phyloP scores from a whole-genome alignment of 306 rosid species.

The Sindora glabra region DNA sequence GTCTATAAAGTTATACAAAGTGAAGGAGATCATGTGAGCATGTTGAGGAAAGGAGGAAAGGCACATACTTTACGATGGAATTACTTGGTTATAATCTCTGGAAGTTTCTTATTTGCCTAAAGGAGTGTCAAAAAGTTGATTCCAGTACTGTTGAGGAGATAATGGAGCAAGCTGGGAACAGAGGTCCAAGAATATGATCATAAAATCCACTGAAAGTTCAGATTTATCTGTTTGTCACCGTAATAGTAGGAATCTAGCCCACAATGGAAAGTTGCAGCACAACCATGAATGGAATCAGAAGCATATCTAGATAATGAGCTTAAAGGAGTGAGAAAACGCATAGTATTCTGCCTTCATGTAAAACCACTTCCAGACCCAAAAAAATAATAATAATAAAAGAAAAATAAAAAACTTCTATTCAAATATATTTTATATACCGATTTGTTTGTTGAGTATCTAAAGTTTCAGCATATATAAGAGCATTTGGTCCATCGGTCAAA shows the following conservation, averaged over 20 bases:
- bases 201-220: conserved; percentile 25
- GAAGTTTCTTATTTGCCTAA: conserved; percentile 7
- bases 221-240: conserved; percentile 12
- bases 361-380: no score
- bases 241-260: conserved; percentile 2
- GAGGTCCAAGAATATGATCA: conserved; percentile 23
- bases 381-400: neutral
- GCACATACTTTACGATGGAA: conserved; percentile 39
- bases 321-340: no score
- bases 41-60: conserved; percentile 44
- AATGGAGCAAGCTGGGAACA: conserved; percentile 11
- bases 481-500: conserved; percentile 8
- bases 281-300: neutral
- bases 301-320: neutral
- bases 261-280: neutral
- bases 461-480: neutral
- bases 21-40: conserved; percentile 27
- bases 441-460: neutral
- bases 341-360: no score
- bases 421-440: conserved; percentile 1
- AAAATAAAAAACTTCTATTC: conserved; percentile 2
- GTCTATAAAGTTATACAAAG: conserved; percentile 23
- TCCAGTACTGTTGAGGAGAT: conserved; percentile 13
- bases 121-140: conserved; percentile 14
- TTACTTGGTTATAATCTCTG: conserved; percentile 23